A percentile compares a stretch with the other conserved stretches of the same genome.
These are phyloP conservation scores for Fusarium tanahbumbuense DNA, from an alignment of 2,329 filamentous ascomycete species.

Conservation along the genomic window DNA sequence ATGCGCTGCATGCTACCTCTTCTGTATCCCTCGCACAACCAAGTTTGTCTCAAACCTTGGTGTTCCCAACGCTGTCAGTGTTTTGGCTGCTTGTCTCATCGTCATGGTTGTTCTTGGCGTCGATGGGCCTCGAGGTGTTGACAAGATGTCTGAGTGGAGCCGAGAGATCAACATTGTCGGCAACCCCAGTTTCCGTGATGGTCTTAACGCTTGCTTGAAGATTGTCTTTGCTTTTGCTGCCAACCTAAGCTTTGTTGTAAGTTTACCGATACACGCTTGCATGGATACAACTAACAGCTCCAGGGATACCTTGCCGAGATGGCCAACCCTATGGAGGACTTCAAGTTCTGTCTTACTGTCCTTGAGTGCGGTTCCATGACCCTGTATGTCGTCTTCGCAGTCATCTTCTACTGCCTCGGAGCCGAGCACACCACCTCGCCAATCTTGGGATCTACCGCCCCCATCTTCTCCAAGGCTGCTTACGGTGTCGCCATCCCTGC, in stretches of 20 bases:
- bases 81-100: slow-evolving; percentile 25
- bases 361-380: slow-evolving; percentile 37
- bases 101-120: slow-evolving; percentile 39
- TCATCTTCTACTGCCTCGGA: slow-evolving; percentile 42
- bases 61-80: slow-evolving; percentile 34
- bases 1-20: slow-evolving; percentile 19
- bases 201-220: slow-evolving; percentile 40
- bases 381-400: slow-evolving; percentile 40
- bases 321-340: slow-evolving; percentile 38
- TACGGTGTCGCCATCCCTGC: slow-evolving; percentile 42
- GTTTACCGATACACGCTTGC: background rate
- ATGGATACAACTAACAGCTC: rapidly evolving
- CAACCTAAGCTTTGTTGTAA: slow-evolving; percentile 42
- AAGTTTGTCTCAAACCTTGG: slow-evolving; percentile 32
- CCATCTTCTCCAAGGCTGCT: slow-evolving; percentile 36
- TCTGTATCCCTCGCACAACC: slow-evolving; percentile 28
- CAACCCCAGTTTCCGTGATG: slow-evolving; percentile 37
- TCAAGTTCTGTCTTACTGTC: slow-evolving; percentile 36
- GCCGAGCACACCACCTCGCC: slow-evolving; percentile 40
- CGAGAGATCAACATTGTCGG: slow-evolving; percentile 39
- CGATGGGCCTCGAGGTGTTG: slow-evolving; percentile 3
- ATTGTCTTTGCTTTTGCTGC: slow-evolving; percentile 46
- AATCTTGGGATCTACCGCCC: slow-evolving; percentile 38
- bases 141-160: slow-evolving; percentile 31
- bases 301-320: slow-evolving; percentile 43